These are phyloP conservation scores for Catenaria anguillulae DNA, from an alignment of 371 early-diverging fungal species.

Conservation along the genomic window DNA sequence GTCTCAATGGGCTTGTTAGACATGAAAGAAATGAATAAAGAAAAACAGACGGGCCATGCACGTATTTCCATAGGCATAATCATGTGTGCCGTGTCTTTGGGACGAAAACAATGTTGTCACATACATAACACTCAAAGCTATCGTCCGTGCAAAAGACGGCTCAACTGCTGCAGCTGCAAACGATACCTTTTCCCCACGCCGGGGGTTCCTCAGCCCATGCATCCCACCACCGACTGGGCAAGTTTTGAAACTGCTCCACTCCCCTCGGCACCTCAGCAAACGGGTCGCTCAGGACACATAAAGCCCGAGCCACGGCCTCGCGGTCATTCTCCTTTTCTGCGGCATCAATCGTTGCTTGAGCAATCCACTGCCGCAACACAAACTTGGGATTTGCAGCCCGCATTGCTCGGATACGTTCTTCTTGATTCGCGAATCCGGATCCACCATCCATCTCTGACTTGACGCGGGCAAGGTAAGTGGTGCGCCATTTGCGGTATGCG, in stretches of 20 bases:
- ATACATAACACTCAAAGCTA: no score
- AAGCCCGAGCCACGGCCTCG: slow-evolving; percentile 27
- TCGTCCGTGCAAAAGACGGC: no score
- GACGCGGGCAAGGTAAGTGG: slow-evolving; percentile 7
- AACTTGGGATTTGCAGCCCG: slow-evolving; percentile 48
- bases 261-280: slow-evolving; percentile 22
- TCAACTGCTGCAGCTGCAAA: background rate
- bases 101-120: no score
- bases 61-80: no score
- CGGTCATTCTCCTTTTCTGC: slow-evolving; percentile 19
- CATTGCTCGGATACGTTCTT: slow-evolving; percentile 39
- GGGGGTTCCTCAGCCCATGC: slow-evolving; percentile 19
- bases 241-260: slow-evolving; percentile 13
- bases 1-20: no score
- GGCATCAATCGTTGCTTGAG: slow-evolving; percentile 42
- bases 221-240: slow-evolving; percentile 17
- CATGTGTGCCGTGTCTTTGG: no score
- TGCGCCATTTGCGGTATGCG: slow-evolving; percentile 8
- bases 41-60: no score
- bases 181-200: slow-evolving; percentile 1
- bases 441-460: slow-evolving; percentile 5
- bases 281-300: slow-evolving; percentile 38
- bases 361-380: slow-evolving; percentile 57
- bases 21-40: no score
- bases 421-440: background rate